phyloP scores from a whole-genome alignment of 768 basidiomycete genomes.

The Clitopilus hobsonii region DNA sequence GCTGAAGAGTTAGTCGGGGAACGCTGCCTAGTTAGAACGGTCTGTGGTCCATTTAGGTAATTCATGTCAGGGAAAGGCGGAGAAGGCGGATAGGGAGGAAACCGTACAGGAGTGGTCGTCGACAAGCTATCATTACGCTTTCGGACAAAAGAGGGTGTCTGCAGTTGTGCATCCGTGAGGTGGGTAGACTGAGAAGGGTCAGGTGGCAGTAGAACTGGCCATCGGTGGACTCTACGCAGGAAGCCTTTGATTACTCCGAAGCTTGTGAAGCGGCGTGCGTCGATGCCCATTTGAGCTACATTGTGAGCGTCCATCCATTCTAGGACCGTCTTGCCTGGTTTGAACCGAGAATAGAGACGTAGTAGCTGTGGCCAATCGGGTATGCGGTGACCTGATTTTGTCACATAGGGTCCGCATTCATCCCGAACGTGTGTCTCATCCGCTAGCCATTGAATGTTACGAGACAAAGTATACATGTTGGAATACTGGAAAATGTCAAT shows the following conservation, averaged over 20 bases:
- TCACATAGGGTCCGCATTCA: slow-evolving; percentile 93
- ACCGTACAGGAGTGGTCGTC: slow-evolving; percentile 21
- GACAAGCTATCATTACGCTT: slow-evolving; percentile 35
- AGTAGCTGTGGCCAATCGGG: slow-evolving; percentile 88
- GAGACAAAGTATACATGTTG: slow-evolving; percentile 92
- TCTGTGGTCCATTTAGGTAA: slow-evolving; percentile 10
- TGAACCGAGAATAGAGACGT: slow-evolving; percentile 80
- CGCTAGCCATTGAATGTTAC: slow-evolving; percentile 83
- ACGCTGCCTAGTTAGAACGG: slow-evolving; percentile 15
- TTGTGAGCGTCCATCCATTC: slow-evolving; percentile 85
- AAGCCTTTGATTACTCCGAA: slow-evolving; percentile 99
- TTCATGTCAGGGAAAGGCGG: slow-evolving; percentile 14
- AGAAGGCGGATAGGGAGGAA: slow-evolving; percentile 19
- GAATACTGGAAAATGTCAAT: slow-evolving; percentile 98
- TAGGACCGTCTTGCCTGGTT: slow-evolving; percentile 75
- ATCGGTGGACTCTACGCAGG: slow-evolving; percentile 89
- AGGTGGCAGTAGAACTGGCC: slow-evolving; percentile 65
- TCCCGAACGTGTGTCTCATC: slow-evolving; percentile 78
- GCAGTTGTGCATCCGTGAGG: slow-evolving; percentile 8
- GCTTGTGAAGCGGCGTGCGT: slow-evolving; percentile 90
- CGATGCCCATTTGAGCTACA: slow-evolving; percentile 71
- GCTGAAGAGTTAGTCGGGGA: slow-evolving; percentile 18
- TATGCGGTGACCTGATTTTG: slow-evolving; percentile 58
- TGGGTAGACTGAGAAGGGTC: slow-evolving; percentile 23
- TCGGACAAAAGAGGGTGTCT: slow-evolving; percentile 21